phyloP scores from a whole-genome alignment of 148 eudicot genomes.

The Beta vulgaris region DNA sequence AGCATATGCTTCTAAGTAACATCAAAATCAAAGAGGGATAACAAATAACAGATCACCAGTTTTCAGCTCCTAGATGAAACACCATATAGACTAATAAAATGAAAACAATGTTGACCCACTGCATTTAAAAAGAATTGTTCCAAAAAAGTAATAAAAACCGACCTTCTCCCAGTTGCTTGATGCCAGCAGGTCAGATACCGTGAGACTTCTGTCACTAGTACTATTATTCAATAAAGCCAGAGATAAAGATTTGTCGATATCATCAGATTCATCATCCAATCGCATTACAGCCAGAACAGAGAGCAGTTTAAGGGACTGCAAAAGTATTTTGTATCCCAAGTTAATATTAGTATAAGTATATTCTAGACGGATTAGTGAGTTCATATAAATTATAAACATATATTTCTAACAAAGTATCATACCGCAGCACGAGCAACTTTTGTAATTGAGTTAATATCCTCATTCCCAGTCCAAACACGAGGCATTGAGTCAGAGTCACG shows the following conservation, averaged over 20 bases:
- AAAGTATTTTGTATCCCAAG: conserved; percentile 3
- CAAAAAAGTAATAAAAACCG: neutral
- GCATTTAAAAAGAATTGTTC: neutral
- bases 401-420: conserved; percentile 26
- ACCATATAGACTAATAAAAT: neutral
- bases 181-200: conserved; percentile 69
- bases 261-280: conserved; percentile 67
- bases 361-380: neutral
- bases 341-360: neutral
- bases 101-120: neutral
- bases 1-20: neutral
- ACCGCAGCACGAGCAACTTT: conserved; percentile 87
- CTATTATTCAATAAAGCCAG: conserved; percentile 67
- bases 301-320: conserved; percentile 83
- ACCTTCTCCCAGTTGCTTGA: conserved; percentile 99
- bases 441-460: conserved; percentile 87
- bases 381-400: neutral
- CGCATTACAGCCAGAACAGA: conserved; percentile 91
- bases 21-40: neutral
- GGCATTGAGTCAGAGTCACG: conserved; percentile 98
- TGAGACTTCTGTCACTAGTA: conserved; percentile 41
- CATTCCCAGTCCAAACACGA: conserved; percentile 96
- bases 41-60: neutral
- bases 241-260: conserved; percentile 63
- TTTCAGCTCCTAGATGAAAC: neutral